phyloP scores from a whole-genome alignment of 2,329 filamentous ascomycete genomes.

The Cladosporium oxysporum region DNA sequence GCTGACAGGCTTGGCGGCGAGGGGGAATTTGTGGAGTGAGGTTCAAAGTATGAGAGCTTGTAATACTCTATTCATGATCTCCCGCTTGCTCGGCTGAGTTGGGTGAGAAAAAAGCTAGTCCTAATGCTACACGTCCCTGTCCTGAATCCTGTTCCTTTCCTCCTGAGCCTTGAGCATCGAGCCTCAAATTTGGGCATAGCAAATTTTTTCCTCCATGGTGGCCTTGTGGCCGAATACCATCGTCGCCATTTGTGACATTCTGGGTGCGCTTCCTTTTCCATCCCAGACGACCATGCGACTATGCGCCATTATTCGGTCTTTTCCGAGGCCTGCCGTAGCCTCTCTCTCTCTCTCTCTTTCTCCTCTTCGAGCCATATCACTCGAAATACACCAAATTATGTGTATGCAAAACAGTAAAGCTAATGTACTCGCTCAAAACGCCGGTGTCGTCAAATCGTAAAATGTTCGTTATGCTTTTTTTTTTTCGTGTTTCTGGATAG shows the following conservation, averaged over 20 bases:
- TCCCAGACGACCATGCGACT: not conserved
- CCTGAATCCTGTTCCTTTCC: not conserved
- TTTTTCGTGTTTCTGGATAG: not conserved
- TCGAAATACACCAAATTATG: conserved; percentile 2
- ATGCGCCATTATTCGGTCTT: not conserved
- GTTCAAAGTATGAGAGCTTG: not conserved
- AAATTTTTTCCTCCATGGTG: not conserved
- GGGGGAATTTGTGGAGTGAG: not conserved
- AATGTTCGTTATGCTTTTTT: conserved; percentile 5
- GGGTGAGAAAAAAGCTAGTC: conserved; percentile 9
- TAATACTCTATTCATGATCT: conserved; percentile 11
- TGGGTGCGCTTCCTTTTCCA: not conserved
- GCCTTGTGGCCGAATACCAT: not conserved
- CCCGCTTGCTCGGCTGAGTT: conserved; percentile 4
- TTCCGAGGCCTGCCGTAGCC: not conserved
- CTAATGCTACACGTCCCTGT: conserved; percentile 16
- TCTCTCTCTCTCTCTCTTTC: not conserved
- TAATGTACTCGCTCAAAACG: conserved; percentile 14
- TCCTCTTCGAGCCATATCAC: not conserved
- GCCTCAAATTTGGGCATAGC: not conserved
- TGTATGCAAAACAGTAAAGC: conserved; percentile 1
- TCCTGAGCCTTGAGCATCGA: not conserved
- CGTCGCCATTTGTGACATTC: not conserved
- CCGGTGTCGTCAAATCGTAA: conserved; percentile 6
- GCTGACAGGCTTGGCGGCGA: not conserved